Conservation (phyloP, 345 rosid genomes). For the Luvunga scandens region DNA sequence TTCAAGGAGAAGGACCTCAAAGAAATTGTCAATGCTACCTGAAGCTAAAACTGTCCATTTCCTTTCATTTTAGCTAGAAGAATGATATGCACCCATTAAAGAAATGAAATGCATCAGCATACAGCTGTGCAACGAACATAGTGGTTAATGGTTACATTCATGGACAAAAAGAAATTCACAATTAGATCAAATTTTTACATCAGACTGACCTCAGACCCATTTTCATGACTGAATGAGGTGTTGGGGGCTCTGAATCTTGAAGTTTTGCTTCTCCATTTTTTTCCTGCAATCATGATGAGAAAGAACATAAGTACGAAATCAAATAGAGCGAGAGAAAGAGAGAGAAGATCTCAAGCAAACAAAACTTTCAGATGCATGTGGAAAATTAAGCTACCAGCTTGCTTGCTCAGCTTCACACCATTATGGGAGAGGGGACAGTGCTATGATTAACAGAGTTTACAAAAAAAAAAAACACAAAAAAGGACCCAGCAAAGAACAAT, state of each 20-base stretch:
- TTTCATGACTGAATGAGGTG: slow-evolving; percentile 83
- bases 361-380: neutral
- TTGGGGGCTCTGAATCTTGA: slow-evolving; percentile 95
- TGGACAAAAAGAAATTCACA: neutral
- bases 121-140: neutral
- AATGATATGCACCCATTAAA: neutral
- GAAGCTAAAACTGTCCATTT: neutral
- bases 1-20: neutral
- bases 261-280: slow-evolving; percentile 74
- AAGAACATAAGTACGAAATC: neutral
- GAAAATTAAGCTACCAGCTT: slow-evolving; percentile 4
- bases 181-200: neutral
- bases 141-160: neutral
- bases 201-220: slow-evolving; percentile 71
- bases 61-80: neutral
- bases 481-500: neutral
- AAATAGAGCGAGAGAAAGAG: neutral
- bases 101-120: slow-evolving; percentile 9
- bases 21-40: neutral
- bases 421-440: no score
- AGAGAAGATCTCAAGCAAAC: slow-evolving; percentile 6
- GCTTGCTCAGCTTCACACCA: neutral
- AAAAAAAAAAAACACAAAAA: neutral
- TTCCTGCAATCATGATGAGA: slow-evolving; percentile 55
- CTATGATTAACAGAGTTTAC: neutral